These are phyloP conservation scores for Penicillium simplicissimum DNA, from an alignment of 495 filamentous ascomycete genomes.

Conservation along the genomic window DNA sequence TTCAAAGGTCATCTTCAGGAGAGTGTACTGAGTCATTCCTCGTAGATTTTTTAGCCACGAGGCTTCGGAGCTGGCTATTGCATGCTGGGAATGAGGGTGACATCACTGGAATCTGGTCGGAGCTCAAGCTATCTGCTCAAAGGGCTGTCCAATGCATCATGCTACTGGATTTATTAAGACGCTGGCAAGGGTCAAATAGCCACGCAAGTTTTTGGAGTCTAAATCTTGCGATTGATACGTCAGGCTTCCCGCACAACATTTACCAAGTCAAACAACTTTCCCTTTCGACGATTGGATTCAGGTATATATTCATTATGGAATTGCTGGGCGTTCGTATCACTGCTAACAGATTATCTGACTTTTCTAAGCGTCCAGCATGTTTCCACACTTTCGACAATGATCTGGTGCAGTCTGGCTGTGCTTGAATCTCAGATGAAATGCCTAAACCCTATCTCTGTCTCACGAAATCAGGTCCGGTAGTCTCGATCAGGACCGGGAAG, in stretches of 20 bases:
- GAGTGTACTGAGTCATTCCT: background rate
- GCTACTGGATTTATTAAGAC: background rate
- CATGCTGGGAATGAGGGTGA: background rate
- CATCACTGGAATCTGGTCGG: background rate
- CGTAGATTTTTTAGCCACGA: constrained; percentile 7
- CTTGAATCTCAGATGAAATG: constrained; percentile 11
- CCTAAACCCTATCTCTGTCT: constrained; percentile 15
- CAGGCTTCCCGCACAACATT: background rate
- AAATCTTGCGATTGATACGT: background rate
- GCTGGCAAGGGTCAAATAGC: no score
- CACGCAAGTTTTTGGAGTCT: background rate
- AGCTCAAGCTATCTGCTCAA: background rate
- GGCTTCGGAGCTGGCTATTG: background rate
- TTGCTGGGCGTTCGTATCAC: background rate
- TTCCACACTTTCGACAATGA: constrained; percentile 5
- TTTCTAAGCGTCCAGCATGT: constrained; percentile 18
- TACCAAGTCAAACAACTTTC: background rate
- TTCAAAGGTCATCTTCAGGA: background rate
- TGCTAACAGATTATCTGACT: background rate
- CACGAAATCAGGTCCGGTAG: constrained; percentile 1
- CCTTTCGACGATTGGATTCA: background rate
- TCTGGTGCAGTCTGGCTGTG: constrained; percentile 1
- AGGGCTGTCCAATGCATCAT: background rate
- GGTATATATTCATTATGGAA: background rate
- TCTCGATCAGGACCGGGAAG: background rate